Base-by-base conservation (phyloP, 108 stramenopile genomes). In the Cyclotella cryptica region DNA sequence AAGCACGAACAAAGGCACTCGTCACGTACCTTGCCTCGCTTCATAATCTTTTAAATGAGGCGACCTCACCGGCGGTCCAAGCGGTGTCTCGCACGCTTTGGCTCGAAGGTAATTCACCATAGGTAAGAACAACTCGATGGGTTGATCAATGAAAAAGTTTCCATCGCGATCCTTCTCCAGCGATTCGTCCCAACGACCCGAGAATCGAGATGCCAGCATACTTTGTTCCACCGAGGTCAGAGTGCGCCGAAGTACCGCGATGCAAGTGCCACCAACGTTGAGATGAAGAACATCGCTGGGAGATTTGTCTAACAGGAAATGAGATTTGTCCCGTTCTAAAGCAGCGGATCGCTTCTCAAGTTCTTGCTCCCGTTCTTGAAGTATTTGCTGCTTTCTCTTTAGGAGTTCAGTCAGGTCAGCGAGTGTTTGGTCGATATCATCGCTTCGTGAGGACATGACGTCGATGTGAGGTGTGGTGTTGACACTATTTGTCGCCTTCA, bases 81-180 rank as follows among this genome's bases (percentile, higher is more conserved):
- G 24, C 27, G 65, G 49, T 30, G 81, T 78, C 27, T 57, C 72
- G 49, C 60, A 66, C 18, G 58, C 70, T 22, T 74, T 74, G 9
- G 69, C 64, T 39, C 88, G 72, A 5, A 88, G 65, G 45, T 78
- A 86, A 44, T 84, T 66, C 24, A 86, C 42, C 67, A 88, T 58
- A 6, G 70, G 66, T 51, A 27, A 22, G 39, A 87, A 89, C 14
- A 85, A 70, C 22, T 75, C 78, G 41, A 73, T 72, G 10, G 71
- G 64, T 52, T 84, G 68, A 63, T 89, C 86, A 41, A 89, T 80
- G 69, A 89, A 89, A 61, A 86, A 87, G 52, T 84, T 85, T 9
- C 82, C 86, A 54, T 84, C 84, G 14, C 51, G 58, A 47, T 87
- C 86, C 49, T 81, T 84, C 24, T 83, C 86, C 40, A 89, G 35